Conservation (phyloP, 108 stramenopile genomes). For the Aurantiochytrium sp. region DNA sequence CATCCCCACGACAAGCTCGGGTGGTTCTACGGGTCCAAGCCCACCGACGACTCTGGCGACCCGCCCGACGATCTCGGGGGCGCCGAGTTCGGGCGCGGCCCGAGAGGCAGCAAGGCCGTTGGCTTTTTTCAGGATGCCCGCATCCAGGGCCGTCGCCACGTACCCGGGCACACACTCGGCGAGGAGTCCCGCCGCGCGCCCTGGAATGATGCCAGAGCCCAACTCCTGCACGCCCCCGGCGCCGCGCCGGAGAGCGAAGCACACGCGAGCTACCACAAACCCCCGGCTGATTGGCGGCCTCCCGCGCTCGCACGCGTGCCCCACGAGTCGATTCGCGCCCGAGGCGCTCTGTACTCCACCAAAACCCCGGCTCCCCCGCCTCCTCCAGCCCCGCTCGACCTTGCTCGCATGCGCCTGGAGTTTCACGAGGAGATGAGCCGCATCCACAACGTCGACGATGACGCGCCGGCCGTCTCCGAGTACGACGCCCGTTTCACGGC, state of each 20-base stretch:
- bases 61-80: not conserved
- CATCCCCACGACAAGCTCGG: not conserved
- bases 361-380: not conserved
- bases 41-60: not conserved
- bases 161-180: not conserved
- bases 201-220: not conserved
- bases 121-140: not conserved
- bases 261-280: not conserved
- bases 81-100: not conserved
- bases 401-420: not conserved
- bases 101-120: not conserved
- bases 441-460: not conserved
- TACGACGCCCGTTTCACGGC: not conserved
- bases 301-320: not conserved
- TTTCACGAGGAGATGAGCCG: constrained; percentile 21
- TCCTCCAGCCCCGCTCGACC: not conserved
- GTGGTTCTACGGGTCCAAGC: not conserved
- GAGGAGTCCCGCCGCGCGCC: not conserved
- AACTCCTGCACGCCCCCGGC: not conserved
- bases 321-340: not conserved
- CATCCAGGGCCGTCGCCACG: not conserved
- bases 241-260: not conserved
- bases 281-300: not conserved
- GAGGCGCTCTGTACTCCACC: not conserved
- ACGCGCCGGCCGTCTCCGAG: not conserved